Base-by-base conservation (phyloP, 352 stramenopile genomes). In the Lagenidium sp. region DNA sequence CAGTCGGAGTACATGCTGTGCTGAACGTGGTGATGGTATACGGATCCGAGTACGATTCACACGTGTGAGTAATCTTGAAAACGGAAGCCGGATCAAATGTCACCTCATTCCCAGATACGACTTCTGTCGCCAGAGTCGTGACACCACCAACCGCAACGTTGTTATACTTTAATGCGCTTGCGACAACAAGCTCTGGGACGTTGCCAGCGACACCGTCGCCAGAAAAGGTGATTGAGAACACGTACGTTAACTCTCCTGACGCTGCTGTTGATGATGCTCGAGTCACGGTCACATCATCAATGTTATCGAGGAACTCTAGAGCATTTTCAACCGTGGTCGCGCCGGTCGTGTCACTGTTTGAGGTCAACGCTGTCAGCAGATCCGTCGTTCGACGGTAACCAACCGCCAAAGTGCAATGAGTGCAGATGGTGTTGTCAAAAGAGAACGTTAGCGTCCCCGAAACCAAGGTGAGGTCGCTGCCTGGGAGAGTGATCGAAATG, bases 221-320 rank as follows among this genome's bases (percentile, higher is more conserved):
- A 16, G 75, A 60, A 43, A 98, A 98, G 4, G 59, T 78, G 21
- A 98, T 80, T 2, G 76, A 64, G 58, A 90, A 97, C 18, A 73
- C 57, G 26, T 93, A 70, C 25, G 47, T 64, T 6, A 95, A 46
- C 45, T 93, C 81, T 13, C 68, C 53, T 1, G 34, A 37, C 4
- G 34, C 34, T 0, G 43, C 12, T 2, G 57, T 53, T n/a, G 41
- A 37, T 1, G 60, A 32, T 0, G 44, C 43, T 12, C 70, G 55
- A 1, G 45, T 52, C 1, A 92, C 69, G 0, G 29, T 46, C 1
- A 87, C 65, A 2, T 16, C 15, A 32, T 71, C 71, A n/a, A 92
- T 80, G 34, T 89, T 87, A 18, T 53, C 53, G 2, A 94, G 56
- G 0, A 4, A 20, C 13, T 56, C 55, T 4, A 95, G 37, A 1